phyloP scores from a whole-genome alignment of 176 grass and related monocot genomes.

The Oryza australiensis region DNA sequence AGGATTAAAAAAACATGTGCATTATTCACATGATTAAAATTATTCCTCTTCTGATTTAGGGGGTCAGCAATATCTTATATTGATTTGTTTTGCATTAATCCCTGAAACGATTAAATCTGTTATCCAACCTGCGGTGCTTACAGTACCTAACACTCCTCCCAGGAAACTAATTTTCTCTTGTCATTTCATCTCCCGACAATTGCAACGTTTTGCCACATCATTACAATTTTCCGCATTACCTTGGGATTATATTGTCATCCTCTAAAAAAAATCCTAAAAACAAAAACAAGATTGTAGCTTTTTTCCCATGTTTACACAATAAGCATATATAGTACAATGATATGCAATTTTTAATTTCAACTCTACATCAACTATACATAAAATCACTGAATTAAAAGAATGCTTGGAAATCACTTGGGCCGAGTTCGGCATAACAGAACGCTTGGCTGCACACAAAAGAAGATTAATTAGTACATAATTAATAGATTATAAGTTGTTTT shows the following conservation, averaged over 20 bases:
- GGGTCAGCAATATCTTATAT: no score
- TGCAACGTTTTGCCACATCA: not conserved
- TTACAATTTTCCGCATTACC: not conserved
- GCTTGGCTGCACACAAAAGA: no score
- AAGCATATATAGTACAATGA: not conserved
- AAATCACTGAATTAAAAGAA: not conserved
- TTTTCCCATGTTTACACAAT: not conserved
- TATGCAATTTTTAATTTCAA: not conserved
- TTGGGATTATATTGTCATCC: not conserved
- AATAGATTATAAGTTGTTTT: no score
- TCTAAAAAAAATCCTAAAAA: no score
- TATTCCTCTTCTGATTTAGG: no score
- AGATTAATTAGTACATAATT: no score
- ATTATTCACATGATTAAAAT: no score
- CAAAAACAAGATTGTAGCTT: not conserved
- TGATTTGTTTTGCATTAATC: not conserved
- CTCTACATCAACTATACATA: not conserved
- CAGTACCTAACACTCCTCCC: not conserved
- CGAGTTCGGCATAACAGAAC: no score
- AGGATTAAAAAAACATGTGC: no score
- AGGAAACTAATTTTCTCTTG: not conserved
- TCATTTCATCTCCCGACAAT: slow-evolving; percentile 13
- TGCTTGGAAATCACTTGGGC: no score
- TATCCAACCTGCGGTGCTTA: not conserved
- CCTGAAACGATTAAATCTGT: not conserved